Conservation (phyloP, 2,329 filamentous ascomycete genomes). For the Colletotrichum chlorophyti region DNA sequence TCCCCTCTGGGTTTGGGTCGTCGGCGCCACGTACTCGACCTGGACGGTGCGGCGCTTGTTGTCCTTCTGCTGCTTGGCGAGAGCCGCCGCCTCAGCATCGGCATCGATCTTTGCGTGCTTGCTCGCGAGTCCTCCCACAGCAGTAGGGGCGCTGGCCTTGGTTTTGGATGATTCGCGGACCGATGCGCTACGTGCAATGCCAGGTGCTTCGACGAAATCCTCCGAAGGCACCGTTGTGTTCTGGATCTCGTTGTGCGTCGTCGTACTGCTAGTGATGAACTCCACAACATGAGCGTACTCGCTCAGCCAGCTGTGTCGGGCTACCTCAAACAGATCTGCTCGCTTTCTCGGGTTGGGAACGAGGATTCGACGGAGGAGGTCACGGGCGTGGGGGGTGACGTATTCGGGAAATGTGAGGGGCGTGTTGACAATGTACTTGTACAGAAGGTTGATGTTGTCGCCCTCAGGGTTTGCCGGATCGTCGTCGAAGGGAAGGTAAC, state of each 20-base stretch:
- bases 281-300: conserved; percentile 97
- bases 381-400: conserved; percentile 93
- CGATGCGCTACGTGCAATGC: conserved; percentile 73
- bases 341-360: conserved; percentile 94
- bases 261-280: conserved; percentile 96
- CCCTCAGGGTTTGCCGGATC: conserved; percentile 98
- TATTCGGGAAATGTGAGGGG: conserved; percentile 98
- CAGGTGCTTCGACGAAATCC: conserved; percentile 56
- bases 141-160: conserved; percentile 55
- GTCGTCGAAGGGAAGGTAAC: conserved; percentile 97
- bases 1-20: conserved; percentile 83
- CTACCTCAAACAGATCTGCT: conserved; percentile 96
- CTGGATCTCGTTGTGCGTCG: conserved; percentile 83
- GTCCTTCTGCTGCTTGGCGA: conserved; percentile 76
- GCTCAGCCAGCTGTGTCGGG: conserved; percentile 96
- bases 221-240: conserved; percentile 74
- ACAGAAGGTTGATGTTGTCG: conserved; percentile 98
- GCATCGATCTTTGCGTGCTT: conserved; percentile 78
- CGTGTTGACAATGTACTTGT: conserved; percentile 99
- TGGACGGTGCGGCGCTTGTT: conserved; percentile 94
- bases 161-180: conserved; percentile 86
- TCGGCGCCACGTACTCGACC: conserved; percentile 95
- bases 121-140: conserved; percentile 70
- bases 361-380: conserved; percentile 89
- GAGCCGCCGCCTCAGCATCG: conserved; percentile 59